Conservation (phyloP, 2,329 filamentous ascomycete genomes). For the Venturia aucupariae region DNA sequence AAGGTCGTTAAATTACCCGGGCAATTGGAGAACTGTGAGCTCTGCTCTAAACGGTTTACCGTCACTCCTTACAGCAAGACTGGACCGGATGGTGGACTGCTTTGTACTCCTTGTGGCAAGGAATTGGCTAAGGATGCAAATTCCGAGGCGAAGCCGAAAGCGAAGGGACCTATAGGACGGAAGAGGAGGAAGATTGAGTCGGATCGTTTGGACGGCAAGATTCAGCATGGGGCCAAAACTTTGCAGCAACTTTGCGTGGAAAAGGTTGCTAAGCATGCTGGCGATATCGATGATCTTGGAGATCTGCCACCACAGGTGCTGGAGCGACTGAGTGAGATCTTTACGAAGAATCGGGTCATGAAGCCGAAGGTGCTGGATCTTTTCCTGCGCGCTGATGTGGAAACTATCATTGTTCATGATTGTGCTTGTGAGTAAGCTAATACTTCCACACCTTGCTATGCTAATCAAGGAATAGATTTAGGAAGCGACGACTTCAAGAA, state of each 20-base stretch:
- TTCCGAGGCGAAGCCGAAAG: constrained; percentile 44
- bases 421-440: constrained; percentile 41
- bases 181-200: constrained; percentile 72
- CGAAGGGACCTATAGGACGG: constrained; percentile 37
- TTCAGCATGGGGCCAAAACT: constrained; percentile 56
- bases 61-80: constrained; percentile 83
- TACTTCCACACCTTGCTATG: constrained; percentile 1
- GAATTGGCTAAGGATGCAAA: constrained; percentile 57
- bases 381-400: constrained; percentile 44
- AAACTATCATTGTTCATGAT: constrained; percentile 51
- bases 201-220: constrained; percentile 69
- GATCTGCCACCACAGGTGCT: constrained; percentile 50
- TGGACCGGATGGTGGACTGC: constrained; percentile 73
- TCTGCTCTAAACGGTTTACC: constrained; percentile 80
- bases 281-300: constrained; percentile 56
- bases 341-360: constrained; percentile 53
- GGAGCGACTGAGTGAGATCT: constrained; percentile 51
- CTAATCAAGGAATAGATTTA: constrained; percentile 43
- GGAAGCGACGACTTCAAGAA: constrained; percentile 66
- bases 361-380: constrained; percentile 41
- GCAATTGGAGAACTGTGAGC: constrained; percentile 80
- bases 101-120: constrained; percentile 75
- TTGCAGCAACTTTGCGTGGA: constrained; percentile 56
- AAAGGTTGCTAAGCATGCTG: constrained; percentile 53
- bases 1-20: constrained; percentile 59